These are phyloP conservation scores for Kazachstania taianensis DNA, from an alignment of 805 yeast species.

Conservation along the genomic window DNA sequence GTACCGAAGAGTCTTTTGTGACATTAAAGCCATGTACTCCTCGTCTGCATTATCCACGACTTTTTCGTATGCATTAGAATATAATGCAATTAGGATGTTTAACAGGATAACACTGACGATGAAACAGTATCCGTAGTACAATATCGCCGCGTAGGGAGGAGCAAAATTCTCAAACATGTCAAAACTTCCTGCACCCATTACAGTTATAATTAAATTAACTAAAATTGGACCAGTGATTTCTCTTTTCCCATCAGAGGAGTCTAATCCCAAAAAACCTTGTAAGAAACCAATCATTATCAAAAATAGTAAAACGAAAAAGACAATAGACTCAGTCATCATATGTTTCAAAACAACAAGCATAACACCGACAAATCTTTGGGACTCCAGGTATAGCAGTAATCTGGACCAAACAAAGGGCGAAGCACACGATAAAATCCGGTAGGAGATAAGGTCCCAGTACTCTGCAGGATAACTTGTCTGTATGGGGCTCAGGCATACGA, in stretches of 20 bases:
- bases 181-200: conserved; percentile 67
- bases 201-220: conserved; percentile 55
- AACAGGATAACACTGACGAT: conserved; percentile 64
- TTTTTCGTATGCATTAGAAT: conserved; percentile 72
- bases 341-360: conserved; percentile 78
- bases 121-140: conserved; percentile 71
- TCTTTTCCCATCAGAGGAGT: conserved; percentile 75
- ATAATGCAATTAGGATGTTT: conserved; percentile 77
- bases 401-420: conserved; percentile 86
- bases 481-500: conserved; percentile 28
- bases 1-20: conserved; percentile 74
- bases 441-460: conserved; percentile 47
- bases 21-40: conserved; percentile 75
- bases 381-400: conserved; percentile 63
- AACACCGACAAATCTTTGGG: conserved; percentile 74
- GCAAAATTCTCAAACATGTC: conserved; percentile 61
- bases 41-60: conserved; percentile 76
- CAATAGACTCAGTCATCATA: conserved; percentile 79
- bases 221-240: conserved; percentile 62
- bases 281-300: conserved; percentile 70
- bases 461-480: conserved; percentile 17
- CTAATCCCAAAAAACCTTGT: conserved; percentile 81
- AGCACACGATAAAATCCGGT: conserved; percentile 62
- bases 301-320: conserved; percentile 64
- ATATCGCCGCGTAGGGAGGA: conserved; percentile 74